Base-by-base conservation (phyloP, 106 monocot species). In the Dactylorhiza incarnata region DNA sequence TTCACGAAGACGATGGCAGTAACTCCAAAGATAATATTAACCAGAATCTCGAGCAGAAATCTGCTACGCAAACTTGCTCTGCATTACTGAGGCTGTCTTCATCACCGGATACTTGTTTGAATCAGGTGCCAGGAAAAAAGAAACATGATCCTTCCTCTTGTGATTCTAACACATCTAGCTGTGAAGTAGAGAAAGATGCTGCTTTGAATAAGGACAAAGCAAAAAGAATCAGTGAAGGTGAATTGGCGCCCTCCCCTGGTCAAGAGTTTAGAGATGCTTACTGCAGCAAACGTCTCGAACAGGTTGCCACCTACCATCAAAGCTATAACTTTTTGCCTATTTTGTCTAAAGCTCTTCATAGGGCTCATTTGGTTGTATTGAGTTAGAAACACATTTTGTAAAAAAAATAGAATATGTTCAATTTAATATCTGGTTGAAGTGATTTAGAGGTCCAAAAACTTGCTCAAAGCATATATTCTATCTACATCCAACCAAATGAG, bases 111-210 rank as follows among this genome's bases (percentile, higher is more conserved):
- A 49, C 48, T 49, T 72, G 72, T 23, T 29, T 23, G 14, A 80
- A 80, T 50, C 76, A 56, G 14, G 45, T 13, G 1, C 78, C 49
- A 10, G 75, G 52, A 8, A 84, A 94, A 17, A 92, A 85, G 73
- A 89, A 89, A 55, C 76, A 59, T 20, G 83, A 92, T 72, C 86
- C 82, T 20, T 91, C 88, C 49, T 94, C 99, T 0, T 94, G 92
- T 79, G 89, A 90, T 48, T 94, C 91, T 14, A 94, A 92, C 71
- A 88, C 86, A 29, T 79, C 90, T 17, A 85, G 94, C 81, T 90
- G 91, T 74, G 91, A 92, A 47, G 51, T 85, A 19, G 91, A 87
- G 45, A 79, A 80, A 22, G 76, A 86, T 48, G 69, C 19, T 17
- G 49, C 69, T 23, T 56, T 76, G 37, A 49, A 44, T 23, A 79